Conservation (phyloP, 352 stramenopile species). For the Aphanomyces euteiches region DNA sequence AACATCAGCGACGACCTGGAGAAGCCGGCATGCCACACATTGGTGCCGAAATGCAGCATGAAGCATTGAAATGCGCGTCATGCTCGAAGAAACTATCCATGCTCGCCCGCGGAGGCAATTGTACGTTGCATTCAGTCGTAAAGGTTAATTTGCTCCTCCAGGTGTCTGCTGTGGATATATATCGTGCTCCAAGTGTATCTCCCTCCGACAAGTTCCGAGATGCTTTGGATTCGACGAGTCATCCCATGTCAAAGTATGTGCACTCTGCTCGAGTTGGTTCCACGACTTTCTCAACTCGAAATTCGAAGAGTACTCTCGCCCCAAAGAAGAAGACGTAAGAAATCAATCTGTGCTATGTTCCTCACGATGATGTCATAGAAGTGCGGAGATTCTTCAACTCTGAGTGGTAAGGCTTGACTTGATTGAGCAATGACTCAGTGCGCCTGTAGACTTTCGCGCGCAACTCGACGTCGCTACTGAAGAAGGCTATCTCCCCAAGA, state of each 20-base stretch:
- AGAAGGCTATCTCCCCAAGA: background rate
- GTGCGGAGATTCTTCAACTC: no score
- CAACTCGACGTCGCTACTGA: slow-evolving; percentile 1
- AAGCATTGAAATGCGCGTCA: slow-evolving; percentile 1
- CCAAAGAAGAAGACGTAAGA: background rate
- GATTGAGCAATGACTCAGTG: no score
- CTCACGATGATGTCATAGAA: background rate
- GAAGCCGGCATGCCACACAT: slow-evolving; percentile 5
- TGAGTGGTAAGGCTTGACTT: no score
- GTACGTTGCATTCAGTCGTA: slow-evolving; percentile 7
- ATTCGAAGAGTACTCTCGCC: slow-evolving; percentile 7
- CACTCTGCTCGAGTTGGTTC: slow-evolving; percentile 14
- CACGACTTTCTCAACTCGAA: slow-evolving; percentile 16
- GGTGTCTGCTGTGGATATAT: slow-evolving; percentile 8
- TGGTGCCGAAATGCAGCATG: background rate
- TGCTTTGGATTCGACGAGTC: slow-evolving; percentile 12
- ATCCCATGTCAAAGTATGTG: slow-evolving; percentile 8
- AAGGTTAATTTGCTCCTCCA: background rate
- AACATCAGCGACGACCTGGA: background rate
- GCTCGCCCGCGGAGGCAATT: slow-evolving; percentile 9
- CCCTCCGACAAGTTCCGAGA: background rate
- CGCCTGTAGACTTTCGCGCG: background rate
- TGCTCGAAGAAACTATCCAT: slow-evolving; percentile 6
- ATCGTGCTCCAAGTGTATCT: slow-evolving; percentile 1
- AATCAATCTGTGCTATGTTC: background rate